These are phyloP conservation scores for Quercus glauca DNA, from an alignment of 306 rosid genomes.

Conservation along the genomic window DNA sequence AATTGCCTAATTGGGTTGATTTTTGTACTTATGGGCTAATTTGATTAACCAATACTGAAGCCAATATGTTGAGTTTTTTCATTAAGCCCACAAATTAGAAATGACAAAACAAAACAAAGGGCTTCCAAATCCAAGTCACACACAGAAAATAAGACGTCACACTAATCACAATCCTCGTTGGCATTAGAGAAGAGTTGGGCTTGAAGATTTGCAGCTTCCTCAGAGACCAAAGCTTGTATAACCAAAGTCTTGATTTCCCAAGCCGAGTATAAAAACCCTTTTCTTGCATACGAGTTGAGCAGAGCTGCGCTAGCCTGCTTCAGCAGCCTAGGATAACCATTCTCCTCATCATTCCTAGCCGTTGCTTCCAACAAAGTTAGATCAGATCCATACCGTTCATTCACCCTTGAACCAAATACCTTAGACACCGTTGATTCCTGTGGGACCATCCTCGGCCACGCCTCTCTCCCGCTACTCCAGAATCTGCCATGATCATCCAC, in stretches of 20 bases:
- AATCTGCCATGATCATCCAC: constrained; percentile 31
- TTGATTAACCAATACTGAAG: not conserved
- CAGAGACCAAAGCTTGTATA: constrained; percentile 65
- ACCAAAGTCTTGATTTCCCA: constrained; percentile 94
- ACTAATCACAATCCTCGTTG: constrained; percentile 56
- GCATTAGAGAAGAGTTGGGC: constrained; percentile 58
- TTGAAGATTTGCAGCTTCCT: constrained; percentile 49
- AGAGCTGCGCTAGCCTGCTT: constrained; percentile 76
- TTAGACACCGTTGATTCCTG: constrained; percentile 71
- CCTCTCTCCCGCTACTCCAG: constrained; percentile 75
- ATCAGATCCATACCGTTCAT: constrained; percentile 69
- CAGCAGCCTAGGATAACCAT: constrained; percentile 52
- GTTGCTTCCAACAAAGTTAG: constrained; percentile 75
- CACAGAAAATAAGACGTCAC: not conserved
- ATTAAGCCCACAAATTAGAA: no score
- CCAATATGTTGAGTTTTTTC: not conserved
- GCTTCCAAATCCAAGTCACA: not conserved
- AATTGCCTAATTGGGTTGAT: no score
- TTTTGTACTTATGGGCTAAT: no score
- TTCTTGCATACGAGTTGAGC: constrained; percentile 67
- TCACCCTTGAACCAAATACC: constrained; percentile 72
- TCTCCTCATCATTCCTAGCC: constrained; percentile 47
- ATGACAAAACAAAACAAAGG: not conserved
- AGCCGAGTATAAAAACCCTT: constrained; percentile 57
- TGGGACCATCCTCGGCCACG: constrained; percentile 92